Percentiles rank a stretch among this genome's conserved stretches.
Evolutionary conservation across 768 basidiomycete genomes (phyloP).

Genomic region (Russula sp.): DNA sequence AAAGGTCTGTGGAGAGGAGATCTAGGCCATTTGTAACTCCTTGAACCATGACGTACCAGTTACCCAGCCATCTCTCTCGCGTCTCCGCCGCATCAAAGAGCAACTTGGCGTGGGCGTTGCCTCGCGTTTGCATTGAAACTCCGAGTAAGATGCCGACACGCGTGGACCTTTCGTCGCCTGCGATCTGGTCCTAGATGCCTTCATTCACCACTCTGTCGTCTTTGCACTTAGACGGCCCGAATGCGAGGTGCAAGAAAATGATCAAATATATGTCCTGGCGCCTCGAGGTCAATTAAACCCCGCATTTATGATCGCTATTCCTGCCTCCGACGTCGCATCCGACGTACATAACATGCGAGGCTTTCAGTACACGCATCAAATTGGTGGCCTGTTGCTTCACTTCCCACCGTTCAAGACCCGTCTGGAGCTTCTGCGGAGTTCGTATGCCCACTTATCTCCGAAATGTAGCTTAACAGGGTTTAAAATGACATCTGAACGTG

Average conservation of each 20-base stretch:
- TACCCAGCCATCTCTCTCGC: slow-evolving; percentile 1
- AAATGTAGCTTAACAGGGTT: not conserved
- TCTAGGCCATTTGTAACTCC: not conserved
- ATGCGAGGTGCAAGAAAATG: slow-evolving; percentile 23
- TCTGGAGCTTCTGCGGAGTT: slow-evolving; percentile 16
- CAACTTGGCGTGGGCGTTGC: slow-evolving; percentile 14
- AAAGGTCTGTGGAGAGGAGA: not conserved
- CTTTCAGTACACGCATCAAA: slow-evolving; percentile 15
- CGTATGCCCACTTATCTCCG: slow-evolving; percentile 21
- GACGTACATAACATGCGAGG: slow-evolving; percentile 26
- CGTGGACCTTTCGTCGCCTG: slow-evolving; percentile 15
- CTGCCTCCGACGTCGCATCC: slow-evolving; percentile 24
- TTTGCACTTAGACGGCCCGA: slow-evolving; percentile 18
- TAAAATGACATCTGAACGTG: slow-evolving; percentile 17
- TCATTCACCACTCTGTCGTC: slow-evolving; percentile 9
- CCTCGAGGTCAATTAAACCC: slow-evolving; percentile 25
- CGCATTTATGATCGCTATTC: slow-evolving; percentile 29
- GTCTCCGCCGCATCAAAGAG: slow-evolving; percentile 12
- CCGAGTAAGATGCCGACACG: slow-evolving; percentile 19
- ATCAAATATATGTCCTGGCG: slow-evolving; percentile 22
- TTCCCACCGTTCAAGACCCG: slow-evolving; percentile 14
- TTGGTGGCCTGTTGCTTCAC: slow-evolving; percentile 18
- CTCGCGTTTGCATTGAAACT: slow-evolving; percentile 24
- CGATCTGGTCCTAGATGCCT: not conserved
- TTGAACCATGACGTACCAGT: slow-evolving; percentile 5